Evolutionary conservation across 2,329 filamentous ascomycete genomes (phyloP).

Genomic region (Fusarium clavum): DNA sequence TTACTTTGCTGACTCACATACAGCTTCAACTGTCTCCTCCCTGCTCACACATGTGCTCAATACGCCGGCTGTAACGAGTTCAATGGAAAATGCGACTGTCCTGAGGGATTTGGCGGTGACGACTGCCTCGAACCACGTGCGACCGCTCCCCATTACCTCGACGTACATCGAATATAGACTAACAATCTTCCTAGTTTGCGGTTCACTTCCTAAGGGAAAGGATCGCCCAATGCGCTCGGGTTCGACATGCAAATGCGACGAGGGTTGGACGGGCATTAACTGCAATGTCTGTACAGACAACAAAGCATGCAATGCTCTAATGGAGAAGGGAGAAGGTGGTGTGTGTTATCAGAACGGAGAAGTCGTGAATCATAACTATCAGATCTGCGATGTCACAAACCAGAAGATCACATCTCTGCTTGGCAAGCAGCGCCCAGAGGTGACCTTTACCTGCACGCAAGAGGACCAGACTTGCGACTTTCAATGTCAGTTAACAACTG

Average conservation of each 20-base stretch:
- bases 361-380: conserved; percentile 93
- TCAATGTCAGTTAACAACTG: conserved; percentile 74
- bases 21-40: conserved; percentile 98
- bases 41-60: conserved; percentile 90
- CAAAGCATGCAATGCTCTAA: conserved; percentile 86
- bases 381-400: conserved; percentile 98
- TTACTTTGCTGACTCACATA: conserved; percentile 31
- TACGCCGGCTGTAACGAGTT: conserved; percentile 89
- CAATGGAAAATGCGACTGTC: conserved; percentile 93
- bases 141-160: conserved; percentile 40
- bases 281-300: conserved; percentile 94
- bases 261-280: conserved; percentile 97
- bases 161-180: conserved; percentile 5
- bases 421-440: conserved; percentile 86
- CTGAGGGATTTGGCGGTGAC: conserved; percentile 91
- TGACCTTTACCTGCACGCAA: conserved; percentile 90
- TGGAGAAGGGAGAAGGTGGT: conserved; percentile 83
- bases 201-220: conserved; percentile 83
- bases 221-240: conserved; percentile 81
- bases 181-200: conserved; percentile 72
- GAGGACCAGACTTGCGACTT: conserved; percentile 86
- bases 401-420: conserved; percentile 90
- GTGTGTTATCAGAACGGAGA: conserved; percentile 93
- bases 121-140: conserved; percentile 87
- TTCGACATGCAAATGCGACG: conserved; percentile 83